Base-by-base conservation (phyloP, 1,139 yeast genomes). In the Kodamaea arcana region DNA sequence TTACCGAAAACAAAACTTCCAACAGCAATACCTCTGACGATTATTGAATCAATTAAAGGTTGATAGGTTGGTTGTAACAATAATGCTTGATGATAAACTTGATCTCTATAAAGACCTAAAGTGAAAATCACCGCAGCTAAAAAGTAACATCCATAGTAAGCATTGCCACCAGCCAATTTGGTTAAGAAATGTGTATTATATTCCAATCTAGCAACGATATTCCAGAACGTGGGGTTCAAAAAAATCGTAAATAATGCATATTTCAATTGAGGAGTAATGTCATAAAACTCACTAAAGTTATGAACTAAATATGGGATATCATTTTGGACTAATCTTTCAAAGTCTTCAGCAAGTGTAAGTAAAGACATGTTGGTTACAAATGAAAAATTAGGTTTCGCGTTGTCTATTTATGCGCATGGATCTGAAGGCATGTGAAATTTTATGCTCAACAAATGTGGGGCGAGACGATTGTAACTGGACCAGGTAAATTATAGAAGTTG, bases 181-280 rank as follows among this genome's bases (percentile, higher is more conserved):
- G 97, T 85, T 39, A 90, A 60, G 36, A 81, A 54, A 48, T 83
- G 83, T 21, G 85, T 78, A 40, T 77, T 77, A 68, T 86, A 86
- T 57, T 92, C 97, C 26, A 75, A 52, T 50, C 97, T 74, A 8
- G 98, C 98, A 20, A 78, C 95, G 38, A 83, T 72, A 59, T 92
- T 92, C 98, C 98, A 92, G 57, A 88, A 90, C 23, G 85, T 75
- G 12, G 98, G 98, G 56, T 92, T 92, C 74, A 92, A 90, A 14
- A 83, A 80, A 49, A 92, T 85, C 31, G 83, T 73, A 10, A 61
- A 67, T 31, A 78, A 49, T 2, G 85, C 74, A 39, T 43, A 62
- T 36, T 44, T 43, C 42, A 65, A 52, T 38, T 51, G 50, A 3
- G 51, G 45, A n/a, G 49, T 40, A 22, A 49, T 39, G 18, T 51